Evolutionary conservation across 352 stramenopile genomes (phyloP), one percentile per base, ranked within the genome.

Genomic region (Globisporangium solare): DNA sequence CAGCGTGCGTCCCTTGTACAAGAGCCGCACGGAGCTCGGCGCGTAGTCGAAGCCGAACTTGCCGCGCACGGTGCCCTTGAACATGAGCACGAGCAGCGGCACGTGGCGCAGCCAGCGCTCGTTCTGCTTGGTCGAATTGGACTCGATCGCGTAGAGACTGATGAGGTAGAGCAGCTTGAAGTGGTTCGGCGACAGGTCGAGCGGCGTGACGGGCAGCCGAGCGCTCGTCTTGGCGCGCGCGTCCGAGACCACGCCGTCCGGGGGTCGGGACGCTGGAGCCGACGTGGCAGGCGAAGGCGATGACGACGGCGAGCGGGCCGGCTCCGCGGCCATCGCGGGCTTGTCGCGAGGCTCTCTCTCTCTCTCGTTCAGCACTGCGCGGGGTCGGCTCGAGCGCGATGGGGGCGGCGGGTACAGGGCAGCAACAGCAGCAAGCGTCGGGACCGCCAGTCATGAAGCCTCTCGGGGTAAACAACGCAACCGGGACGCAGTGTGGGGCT

Each of bases 31-130:
- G 11, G 82, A 97, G 42, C 89, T 88, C n/a, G 96, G 96, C 56
- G 95, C 95, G 59, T 99, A 99, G 75, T 99, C 96, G 67, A 98
- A 99, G 61, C 98, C 88, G 45, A 99, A 79, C 21, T 96, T 88
- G 57, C 95, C 86, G 45, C 86, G 73, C 35, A 98, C 76, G 50
- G 99, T 98, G 13, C 92, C 96, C 66, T 99, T 95, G 67, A 98
- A 99, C 67, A 98, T 88, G 13, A 99, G 78, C 62, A 99, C 96
- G 41, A 97, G 82, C 32, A 99, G 66, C 43, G 96, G 89, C 21
- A 96, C 86, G 52, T 98, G 97, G 42, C 95, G 84, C 53, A 99
- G 88, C 96, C 96, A 99, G 42, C 92, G 73, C 67, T 98, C 94
- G 54, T 97, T 97, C 55, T 97, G 86, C 47, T 95, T 84, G 24